Conservation (phyloP, 768 basidiomycete genomes). For the Mycena vulgaris region DNA sequence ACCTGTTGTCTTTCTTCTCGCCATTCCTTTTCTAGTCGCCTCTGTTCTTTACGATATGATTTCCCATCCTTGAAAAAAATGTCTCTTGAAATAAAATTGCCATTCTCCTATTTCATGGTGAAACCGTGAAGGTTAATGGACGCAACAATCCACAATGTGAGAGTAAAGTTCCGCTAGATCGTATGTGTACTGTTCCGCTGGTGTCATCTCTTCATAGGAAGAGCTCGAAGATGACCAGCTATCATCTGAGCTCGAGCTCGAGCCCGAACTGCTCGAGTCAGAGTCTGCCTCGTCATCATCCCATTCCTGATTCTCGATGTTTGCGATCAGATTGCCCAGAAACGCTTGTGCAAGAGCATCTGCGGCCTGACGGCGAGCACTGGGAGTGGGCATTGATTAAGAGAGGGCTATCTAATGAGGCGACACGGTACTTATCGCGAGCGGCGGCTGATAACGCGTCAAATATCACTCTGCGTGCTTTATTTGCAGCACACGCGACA, state of each 20-base stretch:
- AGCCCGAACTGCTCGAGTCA: not conserved
- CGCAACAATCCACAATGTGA: conserved; percentile 44
- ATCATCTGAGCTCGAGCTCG: not conserved
- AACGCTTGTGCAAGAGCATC: too few relatives aligned
- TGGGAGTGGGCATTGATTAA: too few relatives aligned
- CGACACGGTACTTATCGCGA: too few relatives aligned
- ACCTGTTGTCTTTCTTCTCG: not conserved
- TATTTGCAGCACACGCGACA: too few relatives aligned
- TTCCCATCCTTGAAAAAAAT: not conserved
- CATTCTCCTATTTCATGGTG: conserved; percentile 43
- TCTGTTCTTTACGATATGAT: not conserved
- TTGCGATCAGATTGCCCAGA: too few relatives aligned
- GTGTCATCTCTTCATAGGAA: not conserved
- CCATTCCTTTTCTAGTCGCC: not conserved
- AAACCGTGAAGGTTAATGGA: conserved; percentile 51
- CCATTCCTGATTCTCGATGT: not conserved
- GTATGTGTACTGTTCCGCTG: not conserved
- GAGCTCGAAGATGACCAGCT: not conserved
- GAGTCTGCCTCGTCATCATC: not conserved
- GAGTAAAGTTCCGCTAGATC: not conserved
- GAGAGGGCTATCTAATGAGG: too few relatives aligned
- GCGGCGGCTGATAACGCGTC: too few relatives aligned
- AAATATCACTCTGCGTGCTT: too few relatives aligned
- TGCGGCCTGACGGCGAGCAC: too few relatives aligned
- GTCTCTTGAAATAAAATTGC: not conserved